Base-by-base conservation (phyloP, 129 eudicot species). In the Escallonia rubra region DNA sequence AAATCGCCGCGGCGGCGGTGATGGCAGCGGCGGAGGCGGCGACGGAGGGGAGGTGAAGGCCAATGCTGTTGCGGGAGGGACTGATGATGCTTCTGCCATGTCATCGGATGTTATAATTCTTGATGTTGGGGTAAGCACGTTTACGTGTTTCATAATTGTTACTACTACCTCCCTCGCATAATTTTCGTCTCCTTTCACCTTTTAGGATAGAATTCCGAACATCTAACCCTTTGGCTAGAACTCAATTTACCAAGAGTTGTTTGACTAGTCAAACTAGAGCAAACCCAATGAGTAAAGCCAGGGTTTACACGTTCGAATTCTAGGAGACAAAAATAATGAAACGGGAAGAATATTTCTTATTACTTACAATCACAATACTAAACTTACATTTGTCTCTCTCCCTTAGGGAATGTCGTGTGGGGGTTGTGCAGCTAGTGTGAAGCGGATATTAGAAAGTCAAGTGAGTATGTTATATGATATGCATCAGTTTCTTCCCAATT, bases 391-490 rank as follows among this genome's bases (percentile, higher is more conserved):
- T 57, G 57, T 34, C 53, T 50, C 56, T 63, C 13, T 74, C 54
- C 79, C 49, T 71, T 57, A 93, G 99, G 99, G 99, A 49, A 93
- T 93, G 99, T 73, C 88, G 9, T 93, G 99, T 61, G 99, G 99
- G 57, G 99, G 99, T 11, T 93, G 99, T 77, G 91, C 90, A 41
- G 95, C 95, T n/a, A 89, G 87, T 55, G 99, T 93, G 73, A 93
- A 89, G 88, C 76, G 95, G 68, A 93, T 93, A 73, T 78, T 93
- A 59, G 99, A 93, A 66, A 85, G 83, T 73, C 96, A 82, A 75
- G 99, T 93, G 71, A 77, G 98, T 75, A 2, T 42, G 23, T 59
- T 66, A 40, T 50, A 16, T 57, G 34, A 23, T 23, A 2, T 40
- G 66, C 14, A 50, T 8, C 39, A 55, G 62, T 68, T 53, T 16